Evolutionary conservation across 192 early-diverging fungal species (phyloP).

Genomic region (Paraglomus occultum): DNA sequence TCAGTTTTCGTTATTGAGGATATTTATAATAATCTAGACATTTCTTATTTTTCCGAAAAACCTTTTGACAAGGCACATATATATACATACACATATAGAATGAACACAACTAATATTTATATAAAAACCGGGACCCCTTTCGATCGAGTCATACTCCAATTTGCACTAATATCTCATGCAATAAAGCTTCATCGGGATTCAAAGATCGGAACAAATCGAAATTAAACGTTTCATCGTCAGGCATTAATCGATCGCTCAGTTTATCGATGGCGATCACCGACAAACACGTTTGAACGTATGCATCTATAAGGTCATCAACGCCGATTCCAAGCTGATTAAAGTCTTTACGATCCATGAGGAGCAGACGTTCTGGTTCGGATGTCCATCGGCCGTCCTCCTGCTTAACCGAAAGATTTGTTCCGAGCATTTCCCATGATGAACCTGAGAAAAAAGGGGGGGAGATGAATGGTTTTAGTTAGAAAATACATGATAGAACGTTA

Average conservation of each 20-base stretch:
- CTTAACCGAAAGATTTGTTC: slow-evolving; percentile 84
- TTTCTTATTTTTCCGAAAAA: no score
- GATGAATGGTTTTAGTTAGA: slow-evolving; percentile 18
- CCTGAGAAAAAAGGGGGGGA: slow-evolving; percentile 38
- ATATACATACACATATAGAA: no score
- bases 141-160: not conserved
- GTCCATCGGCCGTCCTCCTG: slow-evolving; percentile 71
- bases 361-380: slow-evolving; percentile 75
- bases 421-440: slow-evolving; percentile 89
- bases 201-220: slow-evolving; percentile 55
- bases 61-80: no score
- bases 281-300: slow-evolving; percentile 84
- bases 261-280: slow-evolving; percentile 84
- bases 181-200: slow-evolving; percentile 59
- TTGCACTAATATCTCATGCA: slow-evolving; percentile 49
- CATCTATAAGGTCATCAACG: slow-evolving; percentile 84
- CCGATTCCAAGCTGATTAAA: slow-evolving; percentile 85
- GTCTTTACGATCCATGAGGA: slow-evolving; percentile 91
- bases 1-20: no score
- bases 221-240: slow-evolving; percentile 50
- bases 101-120: no score
- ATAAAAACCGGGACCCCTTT: no score
- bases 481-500: not conserved
- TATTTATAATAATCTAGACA: no score
- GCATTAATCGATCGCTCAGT: slow-evolving; percentile 62